Conservation (phyloP, 495 filamentous ascomycete species). For the Rhypophila decipiens region DNA sequence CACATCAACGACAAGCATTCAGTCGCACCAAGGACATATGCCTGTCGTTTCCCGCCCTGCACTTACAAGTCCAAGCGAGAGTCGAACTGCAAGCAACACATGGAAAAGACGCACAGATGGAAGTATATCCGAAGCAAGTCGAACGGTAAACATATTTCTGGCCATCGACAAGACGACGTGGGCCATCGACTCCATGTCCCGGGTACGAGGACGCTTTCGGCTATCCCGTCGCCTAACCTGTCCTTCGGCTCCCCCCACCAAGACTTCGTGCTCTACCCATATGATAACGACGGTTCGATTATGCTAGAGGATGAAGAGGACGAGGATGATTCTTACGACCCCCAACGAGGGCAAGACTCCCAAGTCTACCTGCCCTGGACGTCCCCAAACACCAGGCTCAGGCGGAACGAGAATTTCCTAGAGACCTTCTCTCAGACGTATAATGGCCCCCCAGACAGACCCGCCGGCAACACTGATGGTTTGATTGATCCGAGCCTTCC, state of each 20-base stretch:
- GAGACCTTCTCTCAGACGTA: slow-evolving; percentile 24
- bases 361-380: slow-evolving; percentile 25
- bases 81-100: slow-evolving; percentile 98
- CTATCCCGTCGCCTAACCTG: slow-evolving; percentile 4
- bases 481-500: slow-evolving; percentile 15
- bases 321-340: slow-evolving; percentile 6
- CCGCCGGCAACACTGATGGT: background rate
- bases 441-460: slow-evolving; percentile 9
- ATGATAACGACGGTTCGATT: slow-evolving; percentile 14
- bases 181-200: slow-evolving; percentile 1
- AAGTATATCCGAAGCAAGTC: slow-evolving; percentile 82
- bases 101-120: slow-evolving; percentile 95
- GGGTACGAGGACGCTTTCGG: background rate
- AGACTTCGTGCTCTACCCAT: slow-evolving; percentile 21
- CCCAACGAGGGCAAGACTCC: slow-evolving; percentile 7
- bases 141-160: slow-evolving; percentile 44
- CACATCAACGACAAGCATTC: slow-evolving; percentile 95
- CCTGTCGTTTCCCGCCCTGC: slow-evolving; percentile 75
- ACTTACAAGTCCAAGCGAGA: slow-evolving; percentile 88
- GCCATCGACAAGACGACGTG: background rate
- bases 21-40: slow-evolving; percentile 58
- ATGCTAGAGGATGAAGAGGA: slow-evolving; percentile 18
- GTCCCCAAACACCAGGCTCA: slow-evolving; percentile 24
- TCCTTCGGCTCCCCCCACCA: background rate
- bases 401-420: slow-evolving; percentile 20